Base-by-base conservation (phyloP, 2,329 filamentous ascomycete genomes). In the Thelonectria blattea region DNA sequence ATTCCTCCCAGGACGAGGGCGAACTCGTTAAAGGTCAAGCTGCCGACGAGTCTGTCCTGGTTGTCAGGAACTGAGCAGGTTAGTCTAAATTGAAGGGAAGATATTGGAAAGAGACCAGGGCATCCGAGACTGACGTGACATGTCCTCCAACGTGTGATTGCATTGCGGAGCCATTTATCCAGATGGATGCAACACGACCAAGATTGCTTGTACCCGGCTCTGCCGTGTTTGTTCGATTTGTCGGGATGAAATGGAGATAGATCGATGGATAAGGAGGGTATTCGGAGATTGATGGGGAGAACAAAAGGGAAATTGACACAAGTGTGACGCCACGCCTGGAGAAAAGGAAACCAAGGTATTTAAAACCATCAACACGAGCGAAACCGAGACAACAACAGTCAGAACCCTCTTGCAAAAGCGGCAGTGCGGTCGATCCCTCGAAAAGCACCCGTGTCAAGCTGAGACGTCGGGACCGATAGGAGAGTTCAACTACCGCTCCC, bases 21-120 rank as follows among this genome's bases (percentile, higher is more conserved):
- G 30, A 87, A 73, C 50, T 81, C 71, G 68, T 87, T 84, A 66
- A 87, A 87, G 63, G 81, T 85, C 58, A 86, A 70, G 50, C 73
- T 65, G 22, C 82, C 81, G 53, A 76, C 77, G 60, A 87, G 72
- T 24, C 51, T 37, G 14, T 55, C 51, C 48, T 62, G 56, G 46
- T 60, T 32, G 37, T 60, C 49, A 18, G 57, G 52, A 51, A 56
- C 54, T 56, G 27, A 27, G 3, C 11, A 39, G 8, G 18, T 56
- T 34, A 56, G 53, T 9, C 22, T 15, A 27, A n/a, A 17, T 10
- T 6, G n/a, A 48, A 32, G 24, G 5, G 12, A 14, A 37, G 8
- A 45, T 10, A 3, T 12, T 14, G 2, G 22, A 18, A 14, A 17
- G 14, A 14, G 22, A 24, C 22, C 9, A 34, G n/a, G 18, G 18